Conservation (phyloP, 495 filamentous ascomycete genomes). For the Articulospora tetracladia region DNA sequence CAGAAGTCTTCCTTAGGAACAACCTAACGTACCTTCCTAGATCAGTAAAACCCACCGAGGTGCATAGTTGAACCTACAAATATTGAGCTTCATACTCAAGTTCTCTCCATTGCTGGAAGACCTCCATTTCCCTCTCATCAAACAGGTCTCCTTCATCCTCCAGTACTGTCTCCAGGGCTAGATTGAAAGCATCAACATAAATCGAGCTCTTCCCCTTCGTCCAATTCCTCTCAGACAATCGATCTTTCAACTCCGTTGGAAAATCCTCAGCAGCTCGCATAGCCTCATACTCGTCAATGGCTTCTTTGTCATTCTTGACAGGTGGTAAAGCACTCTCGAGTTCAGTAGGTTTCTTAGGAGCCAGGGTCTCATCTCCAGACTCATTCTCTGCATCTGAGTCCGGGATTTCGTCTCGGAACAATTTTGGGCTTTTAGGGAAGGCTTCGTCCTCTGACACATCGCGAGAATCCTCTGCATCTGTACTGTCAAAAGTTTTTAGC, state of each 20-base stretch:
- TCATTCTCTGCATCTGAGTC: constrained; percentile 35
- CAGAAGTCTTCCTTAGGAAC: constrained; percentile 90
- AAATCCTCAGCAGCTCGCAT: constrained; percentile 38
- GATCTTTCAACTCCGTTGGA: constrained; percentile 21
- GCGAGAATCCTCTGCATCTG: constrained; percentile 28
- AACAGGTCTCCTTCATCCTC: constrained; percentile 89
- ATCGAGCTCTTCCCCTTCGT: constrained; percentile 68
- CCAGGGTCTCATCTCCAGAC: constrained; percentile 22
- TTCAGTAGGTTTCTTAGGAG: constrained; percentile 53
- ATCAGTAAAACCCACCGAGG: constrained; percentile 9
- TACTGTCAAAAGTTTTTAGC: constrained; percentile 32
- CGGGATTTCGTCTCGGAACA: constrained; percentile 23
- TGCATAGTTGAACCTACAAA: constrained; percentile 19
- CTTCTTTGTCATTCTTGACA: constrained; percentile 61
- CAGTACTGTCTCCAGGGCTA: constrained; percentile 86
- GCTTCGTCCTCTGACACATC: constrained; percentile 14
- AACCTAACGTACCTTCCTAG: constrained; percentile 74
- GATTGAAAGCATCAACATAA: constrained; percentile 96
- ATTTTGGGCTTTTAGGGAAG: constrained; percentile 4
- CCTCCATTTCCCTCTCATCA: constrained; percentile 67
- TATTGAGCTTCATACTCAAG: constrained; percentile 88
- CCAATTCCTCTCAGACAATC: constrained; percentile 39
- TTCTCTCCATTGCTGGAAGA: constrained; percentile 73
- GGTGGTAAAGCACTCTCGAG: constrained; percentile 73
- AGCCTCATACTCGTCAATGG: constrained; percentile 77